A percentile compares a stretch with the other conserved stretches of the same genome.
phyloP scores from a whole-genome alignment of 768 basidiomycete genomes.

The Coprinellus micaceus region DNA sequence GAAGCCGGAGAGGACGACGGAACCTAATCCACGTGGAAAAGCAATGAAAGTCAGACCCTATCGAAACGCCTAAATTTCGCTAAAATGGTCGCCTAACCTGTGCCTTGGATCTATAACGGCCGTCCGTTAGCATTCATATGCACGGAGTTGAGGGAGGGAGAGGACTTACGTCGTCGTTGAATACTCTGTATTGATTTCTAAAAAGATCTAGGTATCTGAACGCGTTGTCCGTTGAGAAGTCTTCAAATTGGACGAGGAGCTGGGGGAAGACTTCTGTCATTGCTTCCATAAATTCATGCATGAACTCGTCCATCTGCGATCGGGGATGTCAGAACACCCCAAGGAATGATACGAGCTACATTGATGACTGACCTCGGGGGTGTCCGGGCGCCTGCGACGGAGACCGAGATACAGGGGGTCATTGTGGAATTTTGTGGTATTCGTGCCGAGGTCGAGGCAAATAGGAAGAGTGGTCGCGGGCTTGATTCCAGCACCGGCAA shows the following conservation, averaged over 20 bases:
- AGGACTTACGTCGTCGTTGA: slow-evolving; percentile 68
- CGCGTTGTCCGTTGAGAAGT: slow-evolving; percentile 77
- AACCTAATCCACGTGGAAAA: slow-evolving; percentile 35
- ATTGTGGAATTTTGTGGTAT: slow-evolving; percentile 59
- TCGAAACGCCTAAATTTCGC: neutral
- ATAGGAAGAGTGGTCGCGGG: slow-evolving; percentile 58
- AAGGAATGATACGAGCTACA: neutral
- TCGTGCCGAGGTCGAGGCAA: slow-evolving; percentile 73
- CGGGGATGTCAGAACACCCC: neutral
- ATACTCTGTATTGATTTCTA: slow-evolving; percentile 53
- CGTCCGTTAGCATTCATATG: slow-evolving; percentile 8
- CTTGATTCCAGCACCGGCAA: slow-evolving; percentile 66
- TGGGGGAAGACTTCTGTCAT: slow-evolving; percentile 63
- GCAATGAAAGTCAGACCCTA: neutral
- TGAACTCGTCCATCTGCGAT: slow-evolving; percentile 66
- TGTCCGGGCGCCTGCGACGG: slow-evolving; percentile 47
- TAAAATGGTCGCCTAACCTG: slow-evolving; percentile 31
- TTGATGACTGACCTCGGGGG: slow-evolving; percentile 35
- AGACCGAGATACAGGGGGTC: slow-evolving; percentile 78
- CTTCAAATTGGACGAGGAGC: slow-evolving; percentile 69
- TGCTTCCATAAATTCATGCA: slow-evolving; percentile 73
- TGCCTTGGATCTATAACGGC: slow-evolving; percentile 57
- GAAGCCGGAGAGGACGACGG: slow-evolving; percentile 74
- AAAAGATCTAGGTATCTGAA: slow-evolving; percentile 69
- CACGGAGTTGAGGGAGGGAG: slow-evolving; percentile 1